Evolutionary conservation across 208 protist species (phyloP).

Genomic region (Leishmania tarentolae): DNA sequence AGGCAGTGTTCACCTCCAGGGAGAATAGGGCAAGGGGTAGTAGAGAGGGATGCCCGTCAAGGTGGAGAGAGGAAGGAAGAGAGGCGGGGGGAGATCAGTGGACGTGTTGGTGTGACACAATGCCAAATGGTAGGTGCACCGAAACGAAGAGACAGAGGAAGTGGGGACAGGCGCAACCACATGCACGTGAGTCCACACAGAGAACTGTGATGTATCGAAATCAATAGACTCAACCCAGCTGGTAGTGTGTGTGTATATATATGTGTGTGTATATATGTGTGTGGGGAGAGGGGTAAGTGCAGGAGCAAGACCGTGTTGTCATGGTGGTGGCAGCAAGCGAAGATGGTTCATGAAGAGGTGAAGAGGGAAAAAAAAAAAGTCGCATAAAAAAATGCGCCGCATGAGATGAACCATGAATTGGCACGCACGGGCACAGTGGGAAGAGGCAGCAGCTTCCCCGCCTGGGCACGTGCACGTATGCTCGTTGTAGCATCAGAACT

Average conservation of each 20-base stretch:
- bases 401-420: neutral
- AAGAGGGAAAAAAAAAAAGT: neutral
- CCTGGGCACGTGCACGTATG: neutral
- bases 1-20: neutral
- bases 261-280: too few species aligned
- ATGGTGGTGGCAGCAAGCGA: neutral
- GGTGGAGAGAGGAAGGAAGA: neutral
- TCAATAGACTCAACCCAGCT: neutral
- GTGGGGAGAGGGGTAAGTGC: neutral
- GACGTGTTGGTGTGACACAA: neutral
- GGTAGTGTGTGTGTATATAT: neutral
- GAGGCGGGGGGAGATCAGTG: neutral
- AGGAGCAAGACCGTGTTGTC: neutral
- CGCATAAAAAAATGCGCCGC: neutral
- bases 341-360: neutral
- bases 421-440: neutral
- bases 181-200: neutral
- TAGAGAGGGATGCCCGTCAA: neutral
- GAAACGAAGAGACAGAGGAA: neutral
- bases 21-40: neutral
- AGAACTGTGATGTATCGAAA: neutral
- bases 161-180: neutral
- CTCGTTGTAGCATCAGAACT: neutral
- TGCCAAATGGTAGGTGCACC: neutral
- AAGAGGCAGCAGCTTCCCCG: neutral